Base-by-base conservation (phyloP, 768 basidiomycete species). In the Boletus tylopilopsis region DNA sequence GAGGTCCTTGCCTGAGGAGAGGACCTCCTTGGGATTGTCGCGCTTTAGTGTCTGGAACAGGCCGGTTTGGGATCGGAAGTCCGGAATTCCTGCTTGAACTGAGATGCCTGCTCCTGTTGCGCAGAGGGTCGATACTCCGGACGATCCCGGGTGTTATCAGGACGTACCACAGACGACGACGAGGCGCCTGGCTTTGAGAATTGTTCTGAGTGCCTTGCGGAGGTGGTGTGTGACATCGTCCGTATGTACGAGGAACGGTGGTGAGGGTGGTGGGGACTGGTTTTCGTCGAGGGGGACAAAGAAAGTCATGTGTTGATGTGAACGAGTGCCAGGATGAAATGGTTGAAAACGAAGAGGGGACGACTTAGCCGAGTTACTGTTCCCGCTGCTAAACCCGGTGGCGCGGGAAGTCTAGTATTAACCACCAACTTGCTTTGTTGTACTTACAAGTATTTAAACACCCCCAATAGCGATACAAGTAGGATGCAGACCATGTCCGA, bases 1-100 rank as follows among this genome's bases (percentile, higher is more conserved):
- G 3, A 95, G 73, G 62, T 94, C 92, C 66, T 85, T 92, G 2
- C 91, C 88, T 5, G 85, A 87, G 32, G 78, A 73, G 64, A 91
- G 70, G 19, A 73, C 71, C 55, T 87, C 84, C 50, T 80, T 80
- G 0, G 87, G 85, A 65, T 93, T 86, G 60, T 87, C 86, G 57
- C 82, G 76, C 64, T 87, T 91, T 54, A 90, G 68, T 18, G 79
- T 76, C 60, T 85, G 81, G 64, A 94, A 94, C 23, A 94, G 71
- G 24, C 91, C 91, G 47, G 84, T 82, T 15, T 82, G 66, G 11
- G 90, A 92, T 57, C 92, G 74, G 66, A 95, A 94, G 69, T 94
- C 93, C 27, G 93, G 92, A 38, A 94, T 94, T 15, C 90, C 89
- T 40, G 90, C 87, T 33, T 82, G 79, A 11, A 91, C 89, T 50